These are phyloP conservation scores for Salinomyces thailandicus DNA, from an alignment of 2,329 filamentous ascomycete species.

Conservation along the genomic window DNA sequence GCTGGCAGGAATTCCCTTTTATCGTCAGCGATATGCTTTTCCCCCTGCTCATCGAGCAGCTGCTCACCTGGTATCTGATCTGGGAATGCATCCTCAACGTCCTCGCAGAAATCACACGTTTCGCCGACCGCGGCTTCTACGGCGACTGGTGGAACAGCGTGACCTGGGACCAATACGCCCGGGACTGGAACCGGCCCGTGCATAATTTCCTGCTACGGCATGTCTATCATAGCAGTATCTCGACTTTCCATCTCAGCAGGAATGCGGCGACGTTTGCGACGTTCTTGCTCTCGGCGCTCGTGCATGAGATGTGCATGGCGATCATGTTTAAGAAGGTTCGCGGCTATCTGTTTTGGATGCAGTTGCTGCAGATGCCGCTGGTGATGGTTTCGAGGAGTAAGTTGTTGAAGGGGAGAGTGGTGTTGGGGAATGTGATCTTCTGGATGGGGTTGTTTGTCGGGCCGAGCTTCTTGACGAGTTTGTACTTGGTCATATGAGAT, in stretches of 20 bases:
- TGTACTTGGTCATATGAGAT: conserved; percentile 38
- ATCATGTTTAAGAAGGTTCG: conserved; percentile 68
- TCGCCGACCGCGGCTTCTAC: conserved; percentile 64
- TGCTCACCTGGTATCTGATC: conserved; percentile 71
- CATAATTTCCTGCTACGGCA: conserved; percentile 69
- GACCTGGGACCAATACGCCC: conserved; percentile 64
- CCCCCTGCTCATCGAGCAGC: conserved; percentile 67
- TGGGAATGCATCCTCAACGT: conserved; percentile 62
- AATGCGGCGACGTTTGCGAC: conserved; percentile 64
- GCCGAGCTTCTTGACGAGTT: conserved; percentile 50
- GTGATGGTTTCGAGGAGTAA: conserved; percentile 57
- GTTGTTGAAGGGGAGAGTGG: conserved; percentile 51
- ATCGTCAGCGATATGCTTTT: conserved; percentile 66
- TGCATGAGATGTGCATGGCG: conserved; percentile 71
- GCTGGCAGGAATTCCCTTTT: conserved; percentile 61
- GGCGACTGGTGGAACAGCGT: conserved; percentile 45
- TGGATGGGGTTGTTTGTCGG: conserved; percentile 72
- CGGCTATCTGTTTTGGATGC: conserved; percentile 61
- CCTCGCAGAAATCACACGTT: conserved; percentile 63
- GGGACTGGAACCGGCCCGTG: conserved; percentile 74
- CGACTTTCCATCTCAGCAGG: conserved; percentile 58
- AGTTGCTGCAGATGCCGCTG: conserved; percentile 64
- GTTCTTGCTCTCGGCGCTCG: conserved; percentile 59
- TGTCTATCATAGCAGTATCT: conserved; percentile 70
- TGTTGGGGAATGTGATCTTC: conserved; percentile 63